These are phyloP conservation scores for Dothiorella sarmentorum DNA, from an alignment of 2,329 filamentous ascomycete genomes.

Conservation along the genomic window DNA sequence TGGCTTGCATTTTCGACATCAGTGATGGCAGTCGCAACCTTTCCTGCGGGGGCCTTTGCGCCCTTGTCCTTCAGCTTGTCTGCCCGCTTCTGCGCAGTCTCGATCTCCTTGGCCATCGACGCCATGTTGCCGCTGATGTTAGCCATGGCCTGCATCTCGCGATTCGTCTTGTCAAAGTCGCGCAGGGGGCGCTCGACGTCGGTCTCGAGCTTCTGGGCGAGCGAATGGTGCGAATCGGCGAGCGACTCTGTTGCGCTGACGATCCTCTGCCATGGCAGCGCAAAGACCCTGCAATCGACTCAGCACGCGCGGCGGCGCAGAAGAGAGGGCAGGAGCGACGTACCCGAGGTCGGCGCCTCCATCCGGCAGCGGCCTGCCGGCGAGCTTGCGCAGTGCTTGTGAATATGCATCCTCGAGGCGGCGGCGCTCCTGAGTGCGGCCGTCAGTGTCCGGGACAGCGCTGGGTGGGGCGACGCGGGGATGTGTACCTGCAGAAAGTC, in stretches of 20 bases:
- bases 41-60: conserved; percentile 69
- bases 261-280: conserved; percentile 85
- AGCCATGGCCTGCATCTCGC: conserved; percentile 74
- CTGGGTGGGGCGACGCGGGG: conserved; percentile 1
- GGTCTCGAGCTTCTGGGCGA: conserved; percentile 77
- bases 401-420: conserved; percentile 90
- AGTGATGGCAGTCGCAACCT: conserved; percentile 69
- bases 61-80: conserved; percentile 81
- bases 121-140: conserved; percentile 78
- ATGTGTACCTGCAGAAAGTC: conserved; percentile 93
- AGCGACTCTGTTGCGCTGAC: conserved; percentile 74
- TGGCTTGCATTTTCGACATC: conserved; percentile 73
- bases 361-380: conserved; percentile 70
- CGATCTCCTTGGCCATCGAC: conserved; percentile 78
- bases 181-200: conserved; percentile 85
- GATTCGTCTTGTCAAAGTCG: conserved; percentile 66
- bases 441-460: conserved; percentile 12
- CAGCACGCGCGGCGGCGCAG: conserved; percentile 20
- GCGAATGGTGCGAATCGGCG: conserved; percentile 76
- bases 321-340: conserved; percentile 30
- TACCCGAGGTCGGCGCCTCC: conserved; percentile 83
- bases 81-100: conserved; percentile 77
- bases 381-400: conserved; percentile 74
- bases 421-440: conserved; percentile 72
- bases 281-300: conserved; percentile 67